phyloP scores from a whole-genome alignment of 2,329 filamentous ascomycete genomes.

The Aspergillus calidoustus region DNA sequence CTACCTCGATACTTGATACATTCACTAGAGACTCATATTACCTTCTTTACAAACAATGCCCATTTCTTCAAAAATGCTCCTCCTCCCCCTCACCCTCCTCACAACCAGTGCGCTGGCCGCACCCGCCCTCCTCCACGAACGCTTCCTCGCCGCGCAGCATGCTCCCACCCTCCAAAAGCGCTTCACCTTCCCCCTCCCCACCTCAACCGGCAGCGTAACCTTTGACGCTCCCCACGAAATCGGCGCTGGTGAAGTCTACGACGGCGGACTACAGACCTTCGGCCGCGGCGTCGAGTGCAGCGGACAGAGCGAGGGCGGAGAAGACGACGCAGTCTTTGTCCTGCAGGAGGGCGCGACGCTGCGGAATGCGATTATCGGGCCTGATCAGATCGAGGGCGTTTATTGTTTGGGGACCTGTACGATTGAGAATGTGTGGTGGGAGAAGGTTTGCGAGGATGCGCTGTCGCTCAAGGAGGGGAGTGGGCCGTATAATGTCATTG shows the following conservation, averaged over 20 bases:
- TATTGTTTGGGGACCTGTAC: constrained; percentile 41
- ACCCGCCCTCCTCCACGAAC: not conserved
- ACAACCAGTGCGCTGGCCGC: not conserved
- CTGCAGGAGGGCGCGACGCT: constrained; percentile 37
- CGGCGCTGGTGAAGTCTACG: constrained; percentile 46
- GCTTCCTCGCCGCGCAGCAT: too few relatives aligned
- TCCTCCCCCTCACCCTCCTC: not conserved
- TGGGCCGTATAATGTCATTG: constrained; percentile 39
- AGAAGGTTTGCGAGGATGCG: constrained; percentile 45
- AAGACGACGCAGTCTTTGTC: constrained; percentile 44
- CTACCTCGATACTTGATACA: too few relatives aligned
- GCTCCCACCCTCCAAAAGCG: constrained; percentile 12
- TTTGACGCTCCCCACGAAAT: constrained; percentile 50
- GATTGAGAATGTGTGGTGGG: constrained; percentile 31
- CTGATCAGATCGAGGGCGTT: constrained; percentile 46
- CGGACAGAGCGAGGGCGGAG: constrained; percentile 48
- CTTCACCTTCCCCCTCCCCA: constrained; percentile 38
- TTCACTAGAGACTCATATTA: too few relatives aligned
- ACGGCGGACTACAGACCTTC: constrained; percentile 55
- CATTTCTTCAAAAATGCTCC: too few relatives aligned
- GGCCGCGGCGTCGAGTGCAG: constrained; percentile 49
- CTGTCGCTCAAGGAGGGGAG: constrained; percentile 40
- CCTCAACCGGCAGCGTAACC: constrained; percentile 45
- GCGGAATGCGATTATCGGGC: constrained; percentile 45
- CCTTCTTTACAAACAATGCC: too few relatives aligned